Evolutionary conservation across 2,329 filamentous ascomycete species (phyloP), one percentile per base, ranked within the genome.

Genomic region (Ampelomyces quisqualis): DNA sequence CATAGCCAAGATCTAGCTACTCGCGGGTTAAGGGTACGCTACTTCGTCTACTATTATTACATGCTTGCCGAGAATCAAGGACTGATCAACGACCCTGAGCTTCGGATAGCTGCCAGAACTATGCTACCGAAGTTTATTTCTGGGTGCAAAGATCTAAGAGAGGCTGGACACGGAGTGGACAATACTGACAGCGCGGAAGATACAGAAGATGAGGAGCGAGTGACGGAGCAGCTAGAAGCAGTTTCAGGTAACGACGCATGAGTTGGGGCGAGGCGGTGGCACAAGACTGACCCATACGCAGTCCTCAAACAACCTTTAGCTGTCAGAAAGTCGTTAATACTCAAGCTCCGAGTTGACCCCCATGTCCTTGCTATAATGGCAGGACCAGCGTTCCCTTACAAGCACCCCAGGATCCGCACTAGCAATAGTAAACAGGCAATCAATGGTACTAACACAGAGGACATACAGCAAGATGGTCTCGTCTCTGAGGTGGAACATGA

Each of bases 61-160:
- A 43, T 49, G 19, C 26, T 52, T 8, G 45, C 49, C 3, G 45
- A 52, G 15, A 38, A 45, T n/a, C 20, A 39, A n/a, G 46, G 45
- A 2, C 9, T 47, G 5, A 47, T 49, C 8, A 27, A 23, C 2
- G 14, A 37, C 18, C 43, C 40, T 5, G n/a, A 11, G 2, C n/a
- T 48, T 0, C 19, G 8, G 1, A 19, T 40, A n/a, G 17, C 22
- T n/a, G 13, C 18, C 13, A 24, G 30, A 11, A 29, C 17, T 2
- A 40, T 48, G 17, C 15, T 32, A 9, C 33, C 44, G 18, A 29
- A 19, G 1, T 14, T 51, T 7, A 31, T 24, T 5, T 19, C 48
- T 7, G 38, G 31, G 4, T 43, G 39, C 20, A 34, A 9, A 18
- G 29, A 38, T 21, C 14, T 50, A 5, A 9, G 9, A n/a, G 5